These are phyloP conservation scores for Cercospora nicotianae DNA, from an alignment of 2,329 filamentous ascomycete species.

Conservation along the genomic window DNA sequence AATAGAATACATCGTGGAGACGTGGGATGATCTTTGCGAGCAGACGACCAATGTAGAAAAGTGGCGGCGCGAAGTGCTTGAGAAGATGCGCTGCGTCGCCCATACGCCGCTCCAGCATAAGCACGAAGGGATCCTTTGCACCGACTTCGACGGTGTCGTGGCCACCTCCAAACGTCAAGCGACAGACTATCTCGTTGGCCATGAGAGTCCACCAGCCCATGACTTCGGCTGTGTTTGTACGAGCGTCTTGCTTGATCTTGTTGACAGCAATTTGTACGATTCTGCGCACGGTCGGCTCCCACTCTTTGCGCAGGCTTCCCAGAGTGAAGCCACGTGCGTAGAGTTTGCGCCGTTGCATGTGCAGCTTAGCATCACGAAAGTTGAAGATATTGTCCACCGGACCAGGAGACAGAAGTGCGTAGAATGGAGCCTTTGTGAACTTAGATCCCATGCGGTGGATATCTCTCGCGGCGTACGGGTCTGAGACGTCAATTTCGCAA, in stretches of 20 bases:
- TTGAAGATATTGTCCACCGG: background rate
- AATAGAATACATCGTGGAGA: background rate
- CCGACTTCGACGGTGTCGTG: background rate
- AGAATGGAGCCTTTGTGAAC: background rate
- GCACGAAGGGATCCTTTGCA: background rate
- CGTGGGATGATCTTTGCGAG: background rate
- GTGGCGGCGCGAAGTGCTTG: background rate
- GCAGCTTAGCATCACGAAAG: background rate
- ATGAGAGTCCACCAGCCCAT: background rate
- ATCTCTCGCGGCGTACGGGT: background rate
- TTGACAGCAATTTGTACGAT: slow-evolving; percentile 41
- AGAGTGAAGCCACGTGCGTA: background rate
- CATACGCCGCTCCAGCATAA: background rate
- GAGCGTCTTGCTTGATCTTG: background rate
- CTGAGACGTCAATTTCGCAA: background rate
- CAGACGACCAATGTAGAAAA: background rate
- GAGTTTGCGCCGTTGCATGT: background rate
- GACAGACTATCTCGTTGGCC: background rate
- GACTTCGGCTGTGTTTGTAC: background rate
- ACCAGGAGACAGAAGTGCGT: background rate
- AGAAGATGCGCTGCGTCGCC: background rate
- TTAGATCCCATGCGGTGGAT: background rate
- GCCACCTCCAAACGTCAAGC: background rate
- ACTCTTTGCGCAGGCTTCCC: background rate
- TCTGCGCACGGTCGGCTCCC: background rate